phyloP scores from a whole-genome alignment of 345 rosid species.

The Laguncularia racemosa region DNA sequence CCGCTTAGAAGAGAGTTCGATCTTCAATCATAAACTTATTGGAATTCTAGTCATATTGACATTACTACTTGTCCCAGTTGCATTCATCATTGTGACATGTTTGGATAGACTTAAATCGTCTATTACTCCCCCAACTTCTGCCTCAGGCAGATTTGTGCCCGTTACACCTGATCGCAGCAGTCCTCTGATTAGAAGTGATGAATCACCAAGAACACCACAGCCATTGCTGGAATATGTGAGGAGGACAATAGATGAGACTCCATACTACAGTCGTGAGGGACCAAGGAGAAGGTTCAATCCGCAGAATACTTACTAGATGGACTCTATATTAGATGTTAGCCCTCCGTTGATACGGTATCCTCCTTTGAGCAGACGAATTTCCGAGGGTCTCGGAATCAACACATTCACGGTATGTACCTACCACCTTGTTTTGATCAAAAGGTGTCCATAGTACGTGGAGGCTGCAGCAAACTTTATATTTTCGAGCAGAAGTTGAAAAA shows the following conservation, averaged over 20 bases:
- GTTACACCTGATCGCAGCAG: conserved; percentile 47
- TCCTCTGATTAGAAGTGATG: conserved; percentile 31
- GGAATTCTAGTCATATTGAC: conserved; percentile 4
- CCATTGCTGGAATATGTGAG: conserved; percentile 79
- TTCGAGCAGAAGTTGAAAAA: too few relatives aligned
- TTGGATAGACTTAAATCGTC: conserved; percentile 15
- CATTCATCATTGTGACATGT: conserved; percentile 14
- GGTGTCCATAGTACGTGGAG: too few relatives aligned
- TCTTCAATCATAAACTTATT: too few relatives aligned
- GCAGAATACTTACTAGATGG: conserved; percentile 62
- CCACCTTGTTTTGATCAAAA: too few relatives aligned
- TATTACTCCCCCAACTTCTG: conserved; percentile 19
- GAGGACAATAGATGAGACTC: conserved; percentile 86
- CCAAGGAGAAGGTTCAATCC: conserved; percentile 65
- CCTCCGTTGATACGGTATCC: too few relatives aligned
- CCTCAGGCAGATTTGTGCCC: conserved; percentile 21
- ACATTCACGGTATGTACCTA: too few relatives aligned
- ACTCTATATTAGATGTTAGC: not conserved
- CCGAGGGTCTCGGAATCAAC: too few relatives aligned
- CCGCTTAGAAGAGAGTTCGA: too few relatives aligned
- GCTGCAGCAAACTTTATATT: too few relatives aligned
- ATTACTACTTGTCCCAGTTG: conserved; percentile 9
- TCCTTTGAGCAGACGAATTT: not conserved
- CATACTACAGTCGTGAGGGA: conserved; percentile 61
- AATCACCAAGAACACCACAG: conserved; percentile 80